phyloP scores from a whole-genome alignment of 768 basidiomycete species.

The Cystobasidium onofrii region DNA sequence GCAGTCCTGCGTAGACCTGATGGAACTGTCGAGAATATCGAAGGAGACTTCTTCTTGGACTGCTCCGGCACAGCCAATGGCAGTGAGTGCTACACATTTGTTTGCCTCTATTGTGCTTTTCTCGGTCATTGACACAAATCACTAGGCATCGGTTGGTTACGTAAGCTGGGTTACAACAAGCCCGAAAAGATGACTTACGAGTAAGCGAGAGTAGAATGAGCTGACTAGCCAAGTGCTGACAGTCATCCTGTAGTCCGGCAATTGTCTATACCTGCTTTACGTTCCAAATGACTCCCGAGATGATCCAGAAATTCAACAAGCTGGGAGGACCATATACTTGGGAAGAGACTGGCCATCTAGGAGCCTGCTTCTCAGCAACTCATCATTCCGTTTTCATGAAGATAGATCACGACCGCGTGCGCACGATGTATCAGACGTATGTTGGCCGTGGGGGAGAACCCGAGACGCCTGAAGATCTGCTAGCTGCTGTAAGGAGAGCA shows the following conservation, averaged over 20 bases:
- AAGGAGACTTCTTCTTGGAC: not conserved
- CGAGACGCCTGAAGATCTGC: conserved; percentile 3
- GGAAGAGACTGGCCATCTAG: conserved; percentile 14
- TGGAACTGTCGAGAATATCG: not conserved
- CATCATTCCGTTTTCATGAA: conserved; percentile 22
- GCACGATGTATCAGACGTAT: conserved; percentile 20
- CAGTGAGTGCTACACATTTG: conserved; percentile 8
- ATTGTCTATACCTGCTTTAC: conserved; percentile 20
- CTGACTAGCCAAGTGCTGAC: too few species aligned
- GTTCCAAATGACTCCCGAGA: conserved; percentile 8
- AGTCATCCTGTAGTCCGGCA: not conserved
- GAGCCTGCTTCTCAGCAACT: not conserved
- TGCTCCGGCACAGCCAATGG: conserved; percentile 5
- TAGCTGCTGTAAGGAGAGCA: not conserved
- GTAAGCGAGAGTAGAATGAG: too few species aligned
- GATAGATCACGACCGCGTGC: conserved; percentile 13
- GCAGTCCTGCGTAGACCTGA: not conserved
- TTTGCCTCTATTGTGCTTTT: too few species aligned
- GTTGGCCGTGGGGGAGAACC: conserved; percentile 12
- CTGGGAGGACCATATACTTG: not conserved
- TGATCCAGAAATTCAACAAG: conserved; percentile 6
- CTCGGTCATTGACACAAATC: not conserved
- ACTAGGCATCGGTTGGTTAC: conserved; percentile 1
- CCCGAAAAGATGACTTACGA: conserved; percentile 12
- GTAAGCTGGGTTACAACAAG: not conserved